Evolutionary conservation across 495 filamentous ascomycete species (phyloP), one percentile per base, ranked within the genome.

Genomic region (Neurospora hispaniola): DNA sequence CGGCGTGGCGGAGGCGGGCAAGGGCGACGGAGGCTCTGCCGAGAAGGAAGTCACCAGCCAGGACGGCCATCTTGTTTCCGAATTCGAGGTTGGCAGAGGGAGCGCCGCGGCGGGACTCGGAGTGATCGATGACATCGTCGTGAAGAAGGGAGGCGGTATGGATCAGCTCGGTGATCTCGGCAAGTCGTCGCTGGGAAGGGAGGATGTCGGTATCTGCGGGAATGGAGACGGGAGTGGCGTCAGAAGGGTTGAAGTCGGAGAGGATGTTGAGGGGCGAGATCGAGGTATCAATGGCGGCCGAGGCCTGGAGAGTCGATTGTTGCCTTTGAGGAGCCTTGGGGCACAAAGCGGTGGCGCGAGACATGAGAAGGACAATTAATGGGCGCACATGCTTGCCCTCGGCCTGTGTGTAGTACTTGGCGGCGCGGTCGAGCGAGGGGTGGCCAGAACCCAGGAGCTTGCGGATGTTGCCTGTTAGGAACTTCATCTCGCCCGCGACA

Each of bases 41-140:
- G 16, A 99, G 85, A 54, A 99, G 86, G 78, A 98, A 99, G 80
- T 99, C 96, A 18, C 96, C 96, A 0, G 96, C 96, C 73, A 99
- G 83, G 1, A 99, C 95, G 6, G 96, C 95, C 93, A 98, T 97
- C 83, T 99, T 99, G 83, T 99, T 99, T 69, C 96, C 96, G 75
- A 97, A 98, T 70, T 92, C 92, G 70, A 93, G 86, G 77, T 98
- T 99, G 14, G 96, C 96, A 5, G 93, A 96, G 38, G 92, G 93
- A 39, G 89, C 87, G 6, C 92, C 93, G 42, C 96, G 90, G 42
- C 96, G 89, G 0, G 93, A 90, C 38, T 90, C 85, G 1, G 96
- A 94, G 75, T 94, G 92, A 79, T 99, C 96, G 76, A 99, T 96
- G 39, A 99, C 96, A 83, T 99, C 96, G 85, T 99, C 96, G 81